Evolutionary conservation across 2,329 filamentous ascomycete species (phyloP).

Genomic region (Aspergillus quadricinctus): DNA sequence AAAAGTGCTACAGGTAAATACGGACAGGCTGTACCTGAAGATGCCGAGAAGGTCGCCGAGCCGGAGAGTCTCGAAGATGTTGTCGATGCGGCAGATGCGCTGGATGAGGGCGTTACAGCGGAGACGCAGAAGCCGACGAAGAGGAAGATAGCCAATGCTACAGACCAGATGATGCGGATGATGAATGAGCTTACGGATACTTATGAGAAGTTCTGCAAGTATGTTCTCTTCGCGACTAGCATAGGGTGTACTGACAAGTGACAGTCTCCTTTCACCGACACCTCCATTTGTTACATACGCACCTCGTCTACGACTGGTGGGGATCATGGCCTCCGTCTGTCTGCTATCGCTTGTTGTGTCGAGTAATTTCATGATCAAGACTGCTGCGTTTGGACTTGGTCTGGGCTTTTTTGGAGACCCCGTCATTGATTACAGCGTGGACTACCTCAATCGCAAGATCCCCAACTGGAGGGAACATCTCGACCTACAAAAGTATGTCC

Average conservation of each 20-base stretch:
- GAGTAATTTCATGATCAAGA: constrained; percentile 62
- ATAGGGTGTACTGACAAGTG: background rate
- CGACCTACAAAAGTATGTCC: constrained; percentile 59
- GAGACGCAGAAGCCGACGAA: constrained; percentile 77
- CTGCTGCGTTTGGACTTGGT: constrained; percentile 61
- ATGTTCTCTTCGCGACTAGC: constrained; percentile 13
- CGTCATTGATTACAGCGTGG: constrained; percentile 57
- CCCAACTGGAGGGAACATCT: constrained; percentile 73
- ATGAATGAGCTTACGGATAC: constrained; percentile 59
- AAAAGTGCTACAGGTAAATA: constrained; percentile 74
- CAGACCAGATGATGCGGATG: constrained; percentile 67
- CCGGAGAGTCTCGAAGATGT: constrained; percentile 54
- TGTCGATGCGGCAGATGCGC: constrained; percentile 50
- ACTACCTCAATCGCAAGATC: constrained; percentile 46
- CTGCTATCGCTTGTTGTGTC: constrained; percentile 51
- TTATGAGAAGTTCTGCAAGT: constrained; percentile 62
- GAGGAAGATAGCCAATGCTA: constrained; percentile 70
- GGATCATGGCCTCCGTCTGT: constrained; percentile 50
- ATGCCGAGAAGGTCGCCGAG: constrained; percentile 39
- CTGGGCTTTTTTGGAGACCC: constrained; percentile 78
- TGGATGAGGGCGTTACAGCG: constrained; percentile 49
- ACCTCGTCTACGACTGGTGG: constrained; percentile 53
- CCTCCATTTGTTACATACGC: constrained; percentile 55
- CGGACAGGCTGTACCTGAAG: constrained; percentile 58
- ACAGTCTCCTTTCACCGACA: constrained; percentile 57